Evolutionary conservation across 768 basidiomycete species (phyloP).

Genomic region (Mycena rebaudengoi): DNA sequence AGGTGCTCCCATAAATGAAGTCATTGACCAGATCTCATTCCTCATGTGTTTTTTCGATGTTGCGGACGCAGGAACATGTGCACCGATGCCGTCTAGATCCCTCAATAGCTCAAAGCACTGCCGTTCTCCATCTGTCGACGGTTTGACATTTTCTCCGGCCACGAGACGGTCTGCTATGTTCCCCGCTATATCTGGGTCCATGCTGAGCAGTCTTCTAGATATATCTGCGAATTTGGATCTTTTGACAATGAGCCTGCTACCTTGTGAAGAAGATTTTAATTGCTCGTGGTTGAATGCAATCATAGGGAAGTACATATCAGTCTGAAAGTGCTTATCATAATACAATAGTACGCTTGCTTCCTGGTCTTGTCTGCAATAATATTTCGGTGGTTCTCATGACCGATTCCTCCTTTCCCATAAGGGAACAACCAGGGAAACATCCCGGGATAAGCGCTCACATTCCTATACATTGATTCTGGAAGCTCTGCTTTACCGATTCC

Average conservation of each 20-base stretch:
- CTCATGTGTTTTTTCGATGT: conserved; percentile 38
- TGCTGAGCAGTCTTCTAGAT: conserved; percentile 23
- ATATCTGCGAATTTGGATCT: conserved; percentile 36
- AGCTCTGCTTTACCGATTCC: conserved; percentile 33
- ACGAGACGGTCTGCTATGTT: conserved; percentile 29
- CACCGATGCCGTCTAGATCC: conserved; percentile 44
- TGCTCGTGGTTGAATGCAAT: conserved; percentile 51
- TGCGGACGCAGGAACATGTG: conserved; percentile 37
- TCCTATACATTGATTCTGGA: conserved; percentile 38
- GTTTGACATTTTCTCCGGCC: conserved; percentile 33
- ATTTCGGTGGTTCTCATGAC: conserved; percentile 31
- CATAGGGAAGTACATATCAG: conserved; percentile 38
- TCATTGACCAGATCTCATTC: conserved; percentile 44
- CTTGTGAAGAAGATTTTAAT: conserved; percentile 36
- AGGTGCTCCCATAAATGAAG: conserved; percentile 34
- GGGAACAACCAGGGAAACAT: conserved; percentile 56
- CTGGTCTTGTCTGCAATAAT: conserved; percentile 22
- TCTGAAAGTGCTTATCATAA: conserved; percentile 40
- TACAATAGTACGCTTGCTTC: conserved; percentile 40
- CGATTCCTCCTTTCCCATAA: conserved; percentile 41
- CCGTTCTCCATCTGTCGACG: conserved; percentile 41
- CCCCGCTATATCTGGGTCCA: conserved; percentile 33
- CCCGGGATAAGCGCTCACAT: conserved; percentile 45
- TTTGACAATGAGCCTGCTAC: conserved; percentile 40
- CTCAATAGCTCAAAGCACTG: conserved; percentile 42